Evolutionary conservation across 208 protist genomes (phyloP), one percentile per base, ranked within the genome.

Genomic region (Acanthamoeba healyi): DNA sequence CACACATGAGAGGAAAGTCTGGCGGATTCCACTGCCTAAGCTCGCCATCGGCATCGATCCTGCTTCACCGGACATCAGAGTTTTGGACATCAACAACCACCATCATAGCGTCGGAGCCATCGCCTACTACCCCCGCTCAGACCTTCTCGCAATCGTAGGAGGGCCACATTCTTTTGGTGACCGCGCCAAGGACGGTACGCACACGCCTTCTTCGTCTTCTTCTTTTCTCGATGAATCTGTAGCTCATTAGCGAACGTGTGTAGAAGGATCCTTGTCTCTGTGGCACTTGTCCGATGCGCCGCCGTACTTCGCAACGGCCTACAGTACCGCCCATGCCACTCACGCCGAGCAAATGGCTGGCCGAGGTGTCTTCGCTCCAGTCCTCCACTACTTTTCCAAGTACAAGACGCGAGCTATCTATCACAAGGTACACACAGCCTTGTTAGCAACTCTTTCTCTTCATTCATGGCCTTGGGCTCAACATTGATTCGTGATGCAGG

Each of bases 261-360:
- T 36, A 87, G 79, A 87, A 36, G 79, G 79, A 40, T 87, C 79
- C 15, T 58, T 87, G 6, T 87, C 79, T 32, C 42, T 87, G 24
- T 87, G 79, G 79, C 38, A 58, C 26, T 58, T 87, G 79, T 58
- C 42, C 22, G 32, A 87, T 54, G 32, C 22, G 22, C 22, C 26
- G 10, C 42, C 79, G 26, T 56, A 29, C 79, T 87, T 63, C 79
- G 34, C 79, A 32, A 17, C 51, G 26, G n/a, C 34, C 51, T 36
- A 58, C 51, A 87, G 79, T 36, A 87, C 10, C n/a, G 63, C 29
- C 15, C 26, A 24, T 72, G 26, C n/a, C 26, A 34, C 63, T 32
- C 9, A 32, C n/a, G 29, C 29, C 9, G 63, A 72, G 7, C 63
- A 72, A 15, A 72, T 32, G n/a, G 22, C 63, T 34, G 63, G 63